phyloP scores from a whole-genome alignment of 306 rosid genomes.

The Vigna unguiculata region DNA sequence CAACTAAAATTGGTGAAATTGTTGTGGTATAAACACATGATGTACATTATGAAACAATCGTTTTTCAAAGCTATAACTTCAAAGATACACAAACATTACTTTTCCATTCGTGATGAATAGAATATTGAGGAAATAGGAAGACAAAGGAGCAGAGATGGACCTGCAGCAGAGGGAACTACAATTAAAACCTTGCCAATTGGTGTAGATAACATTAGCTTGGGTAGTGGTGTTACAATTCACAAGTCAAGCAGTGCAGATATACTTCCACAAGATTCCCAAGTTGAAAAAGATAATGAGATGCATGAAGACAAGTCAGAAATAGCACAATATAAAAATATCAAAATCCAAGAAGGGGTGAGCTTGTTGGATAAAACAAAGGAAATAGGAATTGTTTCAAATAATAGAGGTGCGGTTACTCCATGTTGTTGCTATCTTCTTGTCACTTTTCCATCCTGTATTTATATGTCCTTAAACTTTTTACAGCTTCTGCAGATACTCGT shows the following conservation, averaged over 20 bases:
- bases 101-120: background rate
- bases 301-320: background rate
- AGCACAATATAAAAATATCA: background rate
- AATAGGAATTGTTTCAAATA: background rate
- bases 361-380: background rate
- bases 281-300: background rate
- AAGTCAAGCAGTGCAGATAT: background rate
- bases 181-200: background rate
- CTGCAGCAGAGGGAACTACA: background rate
- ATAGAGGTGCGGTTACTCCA: background rate
- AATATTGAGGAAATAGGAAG: background rate
- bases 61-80: background rate
- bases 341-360: background rate
- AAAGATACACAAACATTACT: background rate
- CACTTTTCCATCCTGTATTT: background rate
- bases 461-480: background rate
- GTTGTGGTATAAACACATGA: background rate
- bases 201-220: background rate
- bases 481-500: background rate
- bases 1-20: background rate
- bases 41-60: background rate
- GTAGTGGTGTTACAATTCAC: background rate
- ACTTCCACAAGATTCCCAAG: background rate
- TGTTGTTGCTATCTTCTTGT: background rate
- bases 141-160: background rate